Conservation (phyloP, 495 filamentous ascomycete genomes). For the Sordaria brevicollis region DNA sequence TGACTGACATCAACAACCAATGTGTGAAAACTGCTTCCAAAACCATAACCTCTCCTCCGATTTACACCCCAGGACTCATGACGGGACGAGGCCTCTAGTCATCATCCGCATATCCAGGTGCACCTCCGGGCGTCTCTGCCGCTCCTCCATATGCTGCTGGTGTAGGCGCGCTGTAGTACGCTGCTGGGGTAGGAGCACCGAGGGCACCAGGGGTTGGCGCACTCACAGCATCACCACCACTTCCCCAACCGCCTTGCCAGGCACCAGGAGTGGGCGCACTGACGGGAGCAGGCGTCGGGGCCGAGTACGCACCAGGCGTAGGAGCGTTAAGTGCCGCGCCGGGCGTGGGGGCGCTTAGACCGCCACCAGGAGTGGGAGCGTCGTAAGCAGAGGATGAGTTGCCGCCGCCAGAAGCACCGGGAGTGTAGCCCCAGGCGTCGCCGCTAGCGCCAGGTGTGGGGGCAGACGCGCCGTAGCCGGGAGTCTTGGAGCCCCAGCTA, state of each 20-base stretch:
- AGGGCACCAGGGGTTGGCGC: conserved; percentile 47
- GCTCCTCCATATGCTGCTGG: conserved; percentile 58
- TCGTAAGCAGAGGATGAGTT: conserved; percentile 53
- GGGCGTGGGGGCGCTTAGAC: conserved; percentile 60
- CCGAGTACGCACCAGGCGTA: conserved; percentile 64
- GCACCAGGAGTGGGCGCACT: conserved; percentile 67
- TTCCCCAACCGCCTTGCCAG: conserved; percentile 43
- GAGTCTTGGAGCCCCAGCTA: conserved; percentile 66
- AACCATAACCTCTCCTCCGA: not conserved
- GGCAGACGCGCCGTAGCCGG: conserved; percentile 51
- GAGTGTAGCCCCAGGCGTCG: conserved; percentile 42
- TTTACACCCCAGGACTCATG: not conserved
- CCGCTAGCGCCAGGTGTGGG: conserved; percentile 46
- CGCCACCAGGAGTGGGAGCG: conserved; percentile 67
- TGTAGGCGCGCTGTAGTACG: conserved; percentile 64
- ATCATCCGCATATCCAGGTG: conserved; percentile 45
- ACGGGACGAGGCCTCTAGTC: conserved; percentile 14
- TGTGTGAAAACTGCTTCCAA: too few species aligned
- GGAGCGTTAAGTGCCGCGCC: conserved; percentile 57
- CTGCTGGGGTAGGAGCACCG: conserved; percentile 65
- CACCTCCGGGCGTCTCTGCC: conserved; percentile 68
- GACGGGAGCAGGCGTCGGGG: conserved; percentile 53
- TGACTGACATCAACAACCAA: not conserved
- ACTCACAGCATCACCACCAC: conserved; percentile 50
- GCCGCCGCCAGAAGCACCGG: conserved; percentile 37